These are phyloP conservation scores for Chlamydomonas schloesseri DNA, from an alignment of 139 green algal genomes.

Conservation along the genomic window DNA sequence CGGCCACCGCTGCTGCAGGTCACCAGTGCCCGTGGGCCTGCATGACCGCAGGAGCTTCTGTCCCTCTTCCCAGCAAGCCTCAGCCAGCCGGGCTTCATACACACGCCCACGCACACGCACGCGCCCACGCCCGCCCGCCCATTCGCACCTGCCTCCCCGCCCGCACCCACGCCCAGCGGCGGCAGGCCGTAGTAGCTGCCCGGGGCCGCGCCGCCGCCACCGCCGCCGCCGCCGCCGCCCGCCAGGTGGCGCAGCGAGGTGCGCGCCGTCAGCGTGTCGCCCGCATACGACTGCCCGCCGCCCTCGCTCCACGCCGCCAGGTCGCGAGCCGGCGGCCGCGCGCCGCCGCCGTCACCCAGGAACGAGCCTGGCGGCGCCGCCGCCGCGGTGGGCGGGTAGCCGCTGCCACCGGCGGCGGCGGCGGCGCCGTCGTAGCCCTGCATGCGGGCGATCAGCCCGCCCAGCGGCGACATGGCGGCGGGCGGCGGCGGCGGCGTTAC, in stretches of 20 bases:
- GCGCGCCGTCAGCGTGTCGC: background rate
- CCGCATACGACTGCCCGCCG: constrained; percentile 11
- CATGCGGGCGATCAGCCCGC: constrained; percentile 34
- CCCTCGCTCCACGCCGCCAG: constrained; percentile 23
- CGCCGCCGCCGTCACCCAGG: background rate
- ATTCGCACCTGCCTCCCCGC: constrained; percentile 11
- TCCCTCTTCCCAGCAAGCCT: no score
- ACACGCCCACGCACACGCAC: background rate
- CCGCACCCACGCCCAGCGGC: no score
- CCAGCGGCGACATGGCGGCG: background rate
- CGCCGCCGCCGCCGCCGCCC: no score
- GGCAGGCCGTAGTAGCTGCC: background rate
- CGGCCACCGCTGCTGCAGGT: no score
- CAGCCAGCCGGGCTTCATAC: no score
- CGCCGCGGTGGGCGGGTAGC: background rate
- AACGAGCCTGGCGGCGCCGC: background rate
- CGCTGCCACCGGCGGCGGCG: background rate
- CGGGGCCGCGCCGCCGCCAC: no score
- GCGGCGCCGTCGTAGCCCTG: constrained; percentile 1
- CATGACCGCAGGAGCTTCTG: no score
- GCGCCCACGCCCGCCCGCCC: no score
- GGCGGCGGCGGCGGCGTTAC: background rate
- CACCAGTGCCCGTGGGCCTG: no score
- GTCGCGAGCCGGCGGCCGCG: background rate
- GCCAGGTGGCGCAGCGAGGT: background rate